Percentiles rank a stretch among this genome's conserved stretches.
phyloP scores from a whole-genome alignment of 1,284 basidiomycete genomes.

The Erythrobasidium hasegawianum region DNA sequence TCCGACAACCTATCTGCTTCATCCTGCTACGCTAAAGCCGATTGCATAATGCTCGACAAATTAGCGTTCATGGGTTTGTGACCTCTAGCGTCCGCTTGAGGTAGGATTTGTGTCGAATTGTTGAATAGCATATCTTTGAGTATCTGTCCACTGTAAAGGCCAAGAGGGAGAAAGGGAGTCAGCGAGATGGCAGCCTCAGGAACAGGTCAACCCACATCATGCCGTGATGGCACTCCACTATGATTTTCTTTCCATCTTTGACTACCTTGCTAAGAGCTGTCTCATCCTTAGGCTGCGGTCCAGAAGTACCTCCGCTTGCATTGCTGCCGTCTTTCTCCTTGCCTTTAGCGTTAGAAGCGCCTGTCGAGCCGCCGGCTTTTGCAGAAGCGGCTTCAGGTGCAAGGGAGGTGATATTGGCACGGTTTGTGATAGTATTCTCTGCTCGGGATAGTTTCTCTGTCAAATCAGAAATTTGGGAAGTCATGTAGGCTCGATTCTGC shows the following conservation, averaged over 20 bases:
- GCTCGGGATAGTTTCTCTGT: constrained; percentile 68
- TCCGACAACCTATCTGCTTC: no score
- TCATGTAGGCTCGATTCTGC: constrained; percentile 86
- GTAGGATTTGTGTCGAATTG: constrained; percentile 12
- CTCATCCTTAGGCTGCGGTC: constrained; percentile 36
- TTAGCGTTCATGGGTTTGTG: neutral
- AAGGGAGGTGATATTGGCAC: constrained; percentile 40
- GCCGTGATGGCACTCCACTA: constrained; percentile 83
- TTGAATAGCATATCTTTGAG: constrained; percentile 63
- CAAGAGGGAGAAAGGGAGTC: neutral
- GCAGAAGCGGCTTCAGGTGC: constrained; percentile 54
- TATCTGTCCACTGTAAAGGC: constrained; percentile 60
- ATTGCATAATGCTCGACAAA: neutral
- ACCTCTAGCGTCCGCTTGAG: neutral
- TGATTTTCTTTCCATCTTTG: constrained; percentile 79
- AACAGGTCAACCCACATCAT: constrained; percentile 55
- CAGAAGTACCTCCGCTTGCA: constrained; percentile 23
- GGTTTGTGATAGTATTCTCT: constrained; percentile 36
- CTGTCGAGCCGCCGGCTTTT: constrained; percentile 46
- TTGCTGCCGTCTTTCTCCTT: constrained; percentile 54
- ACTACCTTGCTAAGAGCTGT: constrained; percentile 69
- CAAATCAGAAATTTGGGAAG: constrained; percentile 80
- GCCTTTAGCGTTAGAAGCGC: constrained; percentile 45
- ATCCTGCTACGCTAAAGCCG: neutral
- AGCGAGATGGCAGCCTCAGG: neutral